Evolutionary conservation across 2,329 filamentous ascomycete species (phyloP), one percentile per base, ranked within the genome.

Genomic region (Penicillium paneum): DNA sequence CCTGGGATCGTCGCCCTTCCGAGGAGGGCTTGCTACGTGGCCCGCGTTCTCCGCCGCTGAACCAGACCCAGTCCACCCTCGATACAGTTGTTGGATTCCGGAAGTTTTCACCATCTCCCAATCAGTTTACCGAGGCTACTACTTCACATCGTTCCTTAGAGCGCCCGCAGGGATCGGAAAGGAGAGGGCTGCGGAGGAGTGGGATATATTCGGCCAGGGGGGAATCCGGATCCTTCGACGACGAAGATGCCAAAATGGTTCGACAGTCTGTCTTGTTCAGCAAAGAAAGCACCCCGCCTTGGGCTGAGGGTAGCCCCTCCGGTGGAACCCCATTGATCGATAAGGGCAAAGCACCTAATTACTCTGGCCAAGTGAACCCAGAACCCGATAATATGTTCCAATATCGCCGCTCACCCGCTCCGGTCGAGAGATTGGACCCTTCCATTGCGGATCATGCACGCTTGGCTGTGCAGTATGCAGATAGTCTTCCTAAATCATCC

Each of bases 1-100:
- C 80, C 28, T 81, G 78, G 77, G 76, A 75, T 49, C 82, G 79
- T 62, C 77, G 76, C 49, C 74, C 76, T 47, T 81, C 80, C 2
- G 72, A 72, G 49, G 79, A 83, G 49, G 76, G 76, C 32, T 68
- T 82, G 43, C 78, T 83, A 55, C 63, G 64, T 67, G 46, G 67
- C 36, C 63, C 71, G 36, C 69, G 74, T 56, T 62, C 59, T 3
- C 61, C 56, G 3, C 57, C 49, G 12, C 57, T 58, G 29, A 51
- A 59, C 32, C n/a, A 50, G 58, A 19, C 35, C 41, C 43, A 58
- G 44, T 55, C 58, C 17, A 51, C 62, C 21, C 56, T 59, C 10
- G 57, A 52, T 19, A 56, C 59, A 19, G 35, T 54, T 42, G 47
- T 32, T 55, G 51, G 54, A 36, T 44, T 55, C 52, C 51, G 66